phyloP scores from a whole-genome alignment of 352 stramenopile species.

The Globisporangium canariense region DNA sequence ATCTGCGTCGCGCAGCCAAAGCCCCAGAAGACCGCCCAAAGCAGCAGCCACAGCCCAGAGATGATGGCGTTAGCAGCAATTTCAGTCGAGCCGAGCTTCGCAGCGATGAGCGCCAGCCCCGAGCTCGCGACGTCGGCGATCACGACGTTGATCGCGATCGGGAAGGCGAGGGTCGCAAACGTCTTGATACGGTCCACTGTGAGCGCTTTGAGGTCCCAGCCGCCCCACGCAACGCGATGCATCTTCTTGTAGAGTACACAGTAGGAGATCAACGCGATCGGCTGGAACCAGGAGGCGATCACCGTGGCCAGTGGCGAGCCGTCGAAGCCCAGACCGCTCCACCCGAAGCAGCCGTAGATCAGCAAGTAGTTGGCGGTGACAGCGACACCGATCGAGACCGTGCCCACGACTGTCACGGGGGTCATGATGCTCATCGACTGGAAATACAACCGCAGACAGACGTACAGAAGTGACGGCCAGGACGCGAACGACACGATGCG shows the following conservation, averaged over 20 bases:
- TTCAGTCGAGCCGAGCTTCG: slow-evolving; percentile 32
- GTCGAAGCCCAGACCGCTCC: too few species aligned
- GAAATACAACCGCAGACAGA: background rate
- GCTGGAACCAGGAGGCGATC: slow-evolving; percentile 41
- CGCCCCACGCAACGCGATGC: background rate
- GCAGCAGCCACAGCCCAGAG: slow-evolving; percentile 49
- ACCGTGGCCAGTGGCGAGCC: too few species aligned
- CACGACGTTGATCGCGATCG: slow-evolving; percentile 24
- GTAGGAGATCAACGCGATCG: background rate
- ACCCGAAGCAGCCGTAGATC: too few species aligned
- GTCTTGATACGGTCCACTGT: background rate
- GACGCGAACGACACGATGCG: background rate
- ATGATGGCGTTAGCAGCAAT: slow-evolving; percentile 48
- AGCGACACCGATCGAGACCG: background rate
- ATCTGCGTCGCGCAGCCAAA: slow-evolving; percentile 23
- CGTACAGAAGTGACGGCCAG: background rate
- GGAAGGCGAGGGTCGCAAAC: slow-evolving; percentile 20
- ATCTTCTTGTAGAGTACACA: background rate
- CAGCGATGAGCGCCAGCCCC: slow-evolving; percentile 32
- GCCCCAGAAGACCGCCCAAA: slow-evolving; percentile 53
- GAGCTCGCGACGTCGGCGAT: slow-evolving; percentile 35
- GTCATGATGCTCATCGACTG: background rate
- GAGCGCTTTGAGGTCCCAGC: background rate
- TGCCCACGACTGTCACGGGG: background rate
- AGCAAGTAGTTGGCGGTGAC: background rate